Evolutionary conservation across 2,329 filamentous ascomycete species (phyloP).

Genomic region (Aspergillus sp.): DNA sequence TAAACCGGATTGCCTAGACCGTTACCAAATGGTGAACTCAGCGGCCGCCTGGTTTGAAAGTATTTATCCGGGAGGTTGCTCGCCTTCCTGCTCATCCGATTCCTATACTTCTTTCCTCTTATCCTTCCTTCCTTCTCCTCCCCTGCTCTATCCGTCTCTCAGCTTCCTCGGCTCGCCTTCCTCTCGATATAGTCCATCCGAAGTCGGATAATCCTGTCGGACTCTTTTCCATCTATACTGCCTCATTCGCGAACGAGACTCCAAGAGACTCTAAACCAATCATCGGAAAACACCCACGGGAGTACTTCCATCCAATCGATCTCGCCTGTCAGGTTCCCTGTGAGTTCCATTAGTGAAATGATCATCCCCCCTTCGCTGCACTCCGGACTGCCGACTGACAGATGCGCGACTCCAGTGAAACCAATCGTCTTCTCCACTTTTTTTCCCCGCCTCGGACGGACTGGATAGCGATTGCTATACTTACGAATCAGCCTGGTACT

Average conservation of each 20-base stretch:
- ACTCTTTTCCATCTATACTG: not conserved
- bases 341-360: slow-evolving; percentile 10
- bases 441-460: slow-evolving; percentile 26
- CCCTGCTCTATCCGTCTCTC: not conserved
- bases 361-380: slow-evolving; percentile 10
- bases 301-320: not conserved
- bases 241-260: not conserved
- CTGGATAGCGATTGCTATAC: slow-evolving; percentile 16
- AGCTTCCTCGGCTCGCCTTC: not conserved
- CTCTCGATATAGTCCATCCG: slow-evolving; percentile 1
- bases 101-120: not conserved
- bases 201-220: not conserved
- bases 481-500: slow-evolving; percentile 9
- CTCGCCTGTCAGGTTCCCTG: slow-evolving; percentile 15
- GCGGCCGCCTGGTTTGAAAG: not conserved
- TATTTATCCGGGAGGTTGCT: slow-evolving; percentile 3
- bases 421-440: slow-evolving; percentile 27
- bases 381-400: slow-evolving; percentile 10
- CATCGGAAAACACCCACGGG: not conserved
- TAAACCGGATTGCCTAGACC: slow-evolving; percentile 7
- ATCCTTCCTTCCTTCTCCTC: not conserved
- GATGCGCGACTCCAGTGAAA: slow-evolving; percentile 4
- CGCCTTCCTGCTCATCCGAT: not conserved
- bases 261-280: not conserved
- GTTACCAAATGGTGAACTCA: not conserved